A percentile compares a stretch with the other conserved stretches of the same genome.
phyloP scores from a whole-genome alignment of 2,329 filamentous ascomycete genomes.

The Fusarium sp. region DNA sequence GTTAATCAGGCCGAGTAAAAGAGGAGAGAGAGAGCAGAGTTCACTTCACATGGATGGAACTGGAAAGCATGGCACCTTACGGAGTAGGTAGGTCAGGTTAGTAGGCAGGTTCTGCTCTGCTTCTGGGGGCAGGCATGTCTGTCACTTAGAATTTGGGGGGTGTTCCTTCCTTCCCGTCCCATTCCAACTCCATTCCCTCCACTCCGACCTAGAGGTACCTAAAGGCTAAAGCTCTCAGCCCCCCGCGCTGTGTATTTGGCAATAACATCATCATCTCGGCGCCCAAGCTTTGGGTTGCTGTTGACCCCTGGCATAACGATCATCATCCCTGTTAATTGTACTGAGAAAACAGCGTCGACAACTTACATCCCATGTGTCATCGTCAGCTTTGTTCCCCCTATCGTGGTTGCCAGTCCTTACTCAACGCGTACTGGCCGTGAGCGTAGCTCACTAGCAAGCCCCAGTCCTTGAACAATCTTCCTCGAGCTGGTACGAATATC shows the following conservation, averaged over 20 bases:
- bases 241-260: conserved; percentile 41
- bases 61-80: background rate
- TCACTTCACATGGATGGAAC: background rate
- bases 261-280: conserved; percentile 48
- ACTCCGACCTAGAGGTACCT: conserved; percentile 16
- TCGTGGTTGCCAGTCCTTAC: conserved; percentile 15
- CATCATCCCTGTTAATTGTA: conserved; percentile 35
- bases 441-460: conserved; percentile 12
- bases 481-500: conserved; percentile 5
- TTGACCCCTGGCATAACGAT: conserved; percentile 36
- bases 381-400: conserved; percentile 16
- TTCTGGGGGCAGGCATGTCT: conserved; percentile 19
- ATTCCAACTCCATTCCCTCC: conserved; percentile 37
- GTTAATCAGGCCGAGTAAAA: background rate
- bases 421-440: conserved; percentile 23
- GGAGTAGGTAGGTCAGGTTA: background rate
- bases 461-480: conserved; percentile 10
- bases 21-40: background rate
- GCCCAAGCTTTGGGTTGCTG: conserved; percentile 35
- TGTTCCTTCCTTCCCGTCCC: conserved; percentile 39
- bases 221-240: conserved; percentile 39
- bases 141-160: conserved; percentile 22
- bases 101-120: background rate
- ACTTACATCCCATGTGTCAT: conserved; percentile 26
- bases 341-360: conserved; percentile 27